Evolutionary conservation across 208 protist genomes (phyloP).

Genomic region (Trypanosomatidae sp.): DNA sequence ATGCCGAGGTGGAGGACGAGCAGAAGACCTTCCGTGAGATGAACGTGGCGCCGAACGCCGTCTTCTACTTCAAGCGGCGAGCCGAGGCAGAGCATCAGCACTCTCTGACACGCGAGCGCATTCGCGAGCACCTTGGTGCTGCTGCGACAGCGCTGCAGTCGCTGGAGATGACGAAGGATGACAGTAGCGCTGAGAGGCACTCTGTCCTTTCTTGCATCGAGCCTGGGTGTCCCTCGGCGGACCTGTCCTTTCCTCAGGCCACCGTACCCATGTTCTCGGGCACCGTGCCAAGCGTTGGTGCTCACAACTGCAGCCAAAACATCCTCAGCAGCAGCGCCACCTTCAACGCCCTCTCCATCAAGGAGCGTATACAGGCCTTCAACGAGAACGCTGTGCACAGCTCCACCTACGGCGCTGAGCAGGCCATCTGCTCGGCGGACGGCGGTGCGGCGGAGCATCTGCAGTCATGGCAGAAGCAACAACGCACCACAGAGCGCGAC

Average conservation of each 20-base stretch:
- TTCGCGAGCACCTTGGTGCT: conserved; percentile 18
- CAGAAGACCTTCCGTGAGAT: conserved; percentile 18
- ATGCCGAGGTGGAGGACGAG: conserved; percentile 30
- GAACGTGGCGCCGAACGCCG: conserved; percentile 17
- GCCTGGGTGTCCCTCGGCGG: conserved; percentile 2
- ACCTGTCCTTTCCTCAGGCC: conserved; percentile 9
- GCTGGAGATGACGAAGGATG: not conserved
- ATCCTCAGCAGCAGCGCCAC: conserved; percentile 3
- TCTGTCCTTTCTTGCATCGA: conserved; percentile 11
- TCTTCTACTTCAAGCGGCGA: conserved; percentile 31
- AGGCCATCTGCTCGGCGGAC: not conserved
- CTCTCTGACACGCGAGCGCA: conserved; percentile 18
- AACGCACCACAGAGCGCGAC: not conserved
- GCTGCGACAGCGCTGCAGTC: not conserved
- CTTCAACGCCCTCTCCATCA: conserved; percentile 5
- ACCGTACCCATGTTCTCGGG: not conserved
- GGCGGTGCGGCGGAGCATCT: not conserved
- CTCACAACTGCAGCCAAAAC: not conserved
- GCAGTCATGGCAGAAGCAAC: not conserved
- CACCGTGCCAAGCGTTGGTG: not conserved
- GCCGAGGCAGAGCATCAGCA: not conserved
- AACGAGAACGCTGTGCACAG: conserved; percentile 15
- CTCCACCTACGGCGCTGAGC: not conserved
- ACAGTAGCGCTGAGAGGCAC: not conserved
- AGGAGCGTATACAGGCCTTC: conserved; percentile 19